These are phyloP conservation scores for Millerozyma acaciae DNA, from an alignment of 805 yeast species.

Conservation along the genomic window DNA sequence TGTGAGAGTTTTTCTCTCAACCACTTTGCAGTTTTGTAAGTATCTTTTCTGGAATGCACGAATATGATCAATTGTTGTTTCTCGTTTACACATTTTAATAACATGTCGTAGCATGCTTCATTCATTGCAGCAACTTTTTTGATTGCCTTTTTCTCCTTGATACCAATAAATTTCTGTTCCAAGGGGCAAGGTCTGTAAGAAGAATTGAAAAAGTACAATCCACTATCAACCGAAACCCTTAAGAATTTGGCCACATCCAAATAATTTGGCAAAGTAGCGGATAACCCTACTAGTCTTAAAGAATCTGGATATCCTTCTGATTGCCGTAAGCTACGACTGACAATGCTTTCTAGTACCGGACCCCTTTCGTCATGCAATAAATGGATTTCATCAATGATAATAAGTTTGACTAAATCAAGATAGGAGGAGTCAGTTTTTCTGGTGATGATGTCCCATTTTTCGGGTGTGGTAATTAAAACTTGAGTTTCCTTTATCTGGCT, in stretches of 20 bases:
- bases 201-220: conserved; percentile 78
- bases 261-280: conserved; percentile 92
- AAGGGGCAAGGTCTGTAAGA: conserved; percentile 89
- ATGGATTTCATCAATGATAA: conserved; percentile 91
- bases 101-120: conserved; percentile 78
- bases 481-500: conserved; percentile 77
- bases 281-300: conserved; percentile 76
- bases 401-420: conserved; percentile 58
- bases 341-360: conserved; percentile 86
- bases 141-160: conserved; percentile 77
- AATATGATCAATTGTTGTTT: conserved; percentile 82
- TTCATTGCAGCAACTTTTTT: conserved; percentile 80
- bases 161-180: conserved; percentile 82
- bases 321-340: conserved; percentile 63
- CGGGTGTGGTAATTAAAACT: conserved; percentile 88
- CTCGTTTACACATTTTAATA: conserved; percentile 55
- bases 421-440: conserved; percentile 73
- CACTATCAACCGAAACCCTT: conserved; percentile 52
- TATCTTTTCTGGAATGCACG: conserved; percentile 93
- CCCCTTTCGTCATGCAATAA: conserved; percentile 92
- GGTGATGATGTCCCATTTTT: conserved; percentile 95
- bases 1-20: conserved; percentile 59
- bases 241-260: conserved; percentile 81
- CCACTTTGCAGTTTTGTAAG: conserved; percentile 77
- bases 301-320: conserved; percentile 40